A percentile compares a stretch with the other conserved stretches of the same genome.
phyloP scores from a whole-genome alignment of 225 moss, liverwort and hornwort species.

The Marchantia polymorpha region DNA sequence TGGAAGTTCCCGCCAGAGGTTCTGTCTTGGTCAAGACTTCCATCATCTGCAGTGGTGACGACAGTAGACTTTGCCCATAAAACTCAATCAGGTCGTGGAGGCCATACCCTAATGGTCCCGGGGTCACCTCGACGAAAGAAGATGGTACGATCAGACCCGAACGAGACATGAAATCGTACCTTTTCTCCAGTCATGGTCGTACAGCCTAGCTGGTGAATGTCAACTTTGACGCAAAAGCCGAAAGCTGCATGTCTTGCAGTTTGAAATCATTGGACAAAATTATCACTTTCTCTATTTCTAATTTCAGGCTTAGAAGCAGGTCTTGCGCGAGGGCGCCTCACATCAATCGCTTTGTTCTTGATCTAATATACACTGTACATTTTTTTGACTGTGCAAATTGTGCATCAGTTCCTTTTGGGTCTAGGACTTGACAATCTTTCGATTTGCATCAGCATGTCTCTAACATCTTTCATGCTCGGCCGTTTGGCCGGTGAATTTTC shows the following conservation, averaged over 20 bases:
- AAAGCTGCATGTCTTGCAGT: neutral
- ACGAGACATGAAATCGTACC: too few relatives aligned
- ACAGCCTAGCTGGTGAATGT: neutral
- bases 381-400: neutral
- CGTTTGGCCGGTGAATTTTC: constrained; percentile 15
- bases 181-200: too few relatives aligned
- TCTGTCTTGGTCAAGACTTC: too few relatives aligned
- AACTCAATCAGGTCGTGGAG: too few relatives aligned
- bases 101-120: too few relatives aligned
- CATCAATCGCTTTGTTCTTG: neutral
- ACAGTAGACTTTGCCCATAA: too few relatives aligned
- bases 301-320: neutral
- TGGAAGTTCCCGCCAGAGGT: too few relatives aligned
- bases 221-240: neutral
- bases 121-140: too few relatives aligned
- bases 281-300: neutral
- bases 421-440: neutral
- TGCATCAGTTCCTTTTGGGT: neutral
- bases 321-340: neutral
- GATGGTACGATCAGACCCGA: too few relatives aligned
- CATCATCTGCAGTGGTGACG: too few relatives aligned
- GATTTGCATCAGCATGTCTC: constrained; percentile 24
- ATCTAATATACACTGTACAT: neutral
- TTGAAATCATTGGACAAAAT: neutral
- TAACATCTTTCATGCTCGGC: constrained; percentile 24